Evolutionary conservation across 768 basidiomycete genomes (phyloP), one percentile per base, ranked within the genome.

Genomic region (Phylloporus arenicola): DNA sequence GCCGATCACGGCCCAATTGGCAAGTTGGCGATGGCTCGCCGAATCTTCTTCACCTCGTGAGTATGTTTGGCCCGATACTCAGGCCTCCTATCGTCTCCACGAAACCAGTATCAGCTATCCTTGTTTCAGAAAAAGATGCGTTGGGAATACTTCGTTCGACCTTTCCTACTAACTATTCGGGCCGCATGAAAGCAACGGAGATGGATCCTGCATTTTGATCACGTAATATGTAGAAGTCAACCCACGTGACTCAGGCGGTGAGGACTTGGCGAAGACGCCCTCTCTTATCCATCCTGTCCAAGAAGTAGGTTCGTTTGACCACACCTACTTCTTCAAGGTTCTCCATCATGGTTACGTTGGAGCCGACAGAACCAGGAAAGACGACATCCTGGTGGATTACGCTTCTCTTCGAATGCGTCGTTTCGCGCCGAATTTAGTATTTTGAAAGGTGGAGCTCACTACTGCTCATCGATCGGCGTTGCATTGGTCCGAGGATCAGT

Each of bases 401-500:
- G 24, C 31, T 52, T 41, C 41, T 29, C 45, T 48, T 43, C 56
- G 30, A 58, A 50, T 50, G 29, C 16, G 24, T 16, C 9, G 20
- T 19, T 44, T 43, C 29, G 17, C 39, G n/a, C 22, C 35, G 14
- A 20, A 29, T 56, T 43, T 38, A 42, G 31, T 24, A 43, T 43
- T 30, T 19, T 43, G 43, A 22, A 48, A 34, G 25, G 27, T 19
- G 24, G 37, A 24, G 4, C 8, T n/a, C 24, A 41, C 42, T 14
- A 19, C 42, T 41, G 3, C 31, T 14, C 31, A 51, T 44, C 6
- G 52, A 54, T 47, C 43, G 19, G 20, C 29, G 16, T 45, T 14
- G 16, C 24, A 8, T 38, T 47, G 11, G 22, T 33, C 53, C 40
- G 62, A 52, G 59, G 55, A 61, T 61, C 49, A 43, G 24, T 45